Conservation (phyloP, 1,284 basidiomycete species). For the Termitomyces sp. region DNA sequence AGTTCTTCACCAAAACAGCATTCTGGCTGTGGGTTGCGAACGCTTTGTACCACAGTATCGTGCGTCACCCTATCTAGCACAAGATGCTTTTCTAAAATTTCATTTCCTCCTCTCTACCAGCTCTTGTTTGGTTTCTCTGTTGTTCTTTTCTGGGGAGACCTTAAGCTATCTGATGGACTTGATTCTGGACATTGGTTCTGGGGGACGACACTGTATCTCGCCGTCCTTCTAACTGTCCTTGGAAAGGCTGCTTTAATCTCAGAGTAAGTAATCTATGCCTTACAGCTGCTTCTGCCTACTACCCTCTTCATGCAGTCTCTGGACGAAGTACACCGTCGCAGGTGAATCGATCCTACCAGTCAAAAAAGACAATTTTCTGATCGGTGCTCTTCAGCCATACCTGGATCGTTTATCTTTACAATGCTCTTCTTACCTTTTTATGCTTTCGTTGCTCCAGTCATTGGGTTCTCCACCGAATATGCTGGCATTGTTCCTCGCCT, state of each 20-base stretch:
- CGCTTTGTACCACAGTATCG: slow-evolving; percentile 90
- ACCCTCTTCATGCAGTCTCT: slow-evolving; percentile 55
- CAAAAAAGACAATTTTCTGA: not conserved
- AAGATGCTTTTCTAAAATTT: not conserved
- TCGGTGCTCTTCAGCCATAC: slow-evolving; percentile 62
- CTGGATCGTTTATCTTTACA: slow-evolving; percentile 93
- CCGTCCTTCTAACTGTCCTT: slow-evolving; percentile 90
- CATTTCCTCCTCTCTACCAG: slow-evolving; percentile 31
- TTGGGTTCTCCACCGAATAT: slow-evolving; percentile 91
- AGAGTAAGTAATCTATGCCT: slow-evolving; percentile 59
- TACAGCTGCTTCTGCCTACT: slow-evolving; percentile 2
- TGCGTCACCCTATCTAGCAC: slow-evolving; percentile 35
- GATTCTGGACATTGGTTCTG: slow-evolving; percentile 97
- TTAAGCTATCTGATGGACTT: slow-evolving; percentile 76
- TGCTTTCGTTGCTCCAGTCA: slow-evolving; percentile 80
- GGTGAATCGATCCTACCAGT: slow-evolving; percentile 35
- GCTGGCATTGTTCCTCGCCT: slow-evolving; percentile 80
- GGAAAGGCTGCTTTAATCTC: slow-evolving; percentile 97
- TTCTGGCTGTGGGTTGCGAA: slow-evolving; percentile 98
- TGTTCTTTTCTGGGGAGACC: slow-evolving; percentile 87
- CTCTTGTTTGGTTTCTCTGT: slow-evolving; percentile 86
- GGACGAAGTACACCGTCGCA: slow-evolving; percentile 98
- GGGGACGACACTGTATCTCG: slow-evolving; percentile 93
- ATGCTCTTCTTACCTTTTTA: slow-evolving; percentile 94
- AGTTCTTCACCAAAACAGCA: slow-evolving; percentile 85